These are phyloP conservation scores for Magnolia kwangsiensis DNA, from an alignment of 164 flowering plant genomes.

Conservation along the genomic window DNA sequence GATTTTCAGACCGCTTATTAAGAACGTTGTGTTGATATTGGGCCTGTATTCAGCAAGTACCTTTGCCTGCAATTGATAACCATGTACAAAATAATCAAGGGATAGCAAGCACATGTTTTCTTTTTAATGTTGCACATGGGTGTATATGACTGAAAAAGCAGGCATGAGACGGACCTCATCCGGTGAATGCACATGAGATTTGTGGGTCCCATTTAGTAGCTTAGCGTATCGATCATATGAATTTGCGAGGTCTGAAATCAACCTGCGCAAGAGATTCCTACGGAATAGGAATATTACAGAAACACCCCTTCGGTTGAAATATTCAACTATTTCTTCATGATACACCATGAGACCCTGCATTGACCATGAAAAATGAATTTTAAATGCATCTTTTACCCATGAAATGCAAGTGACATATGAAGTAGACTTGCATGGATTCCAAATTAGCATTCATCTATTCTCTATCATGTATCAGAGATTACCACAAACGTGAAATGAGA, in stretches of 20 bases:
- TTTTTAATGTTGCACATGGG: background rate
- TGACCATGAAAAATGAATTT: background rate
- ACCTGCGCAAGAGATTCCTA: slow-evolving; percentile 48
- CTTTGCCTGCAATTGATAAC: slow-evolving; percentile 40
- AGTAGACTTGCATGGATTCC: no score
- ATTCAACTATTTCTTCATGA: slow-evolving; percentile 32
- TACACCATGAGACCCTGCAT: slow-evolving; percentile 42
- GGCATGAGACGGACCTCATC: slow-evolving; percentile 35
- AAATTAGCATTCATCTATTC: no score
- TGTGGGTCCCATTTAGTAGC: slow-evolving; percentile 66
- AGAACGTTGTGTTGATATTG: slow-evolving; percentile 30
- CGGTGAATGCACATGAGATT: slow-evolving; percentile 60
- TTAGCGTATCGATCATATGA: slow-evolving; percentile 49
- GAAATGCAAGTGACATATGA: no score
- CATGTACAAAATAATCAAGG: background rate
- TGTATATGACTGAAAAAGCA: background rate
- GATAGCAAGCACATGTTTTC: background rate
- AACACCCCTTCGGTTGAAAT: slow-evolving; percentile 41
- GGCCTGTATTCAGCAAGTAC: slow-evolving; percentile 64
- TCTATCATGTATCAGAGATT: no score
- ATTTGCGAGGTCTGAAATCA: slow-evolving; percentile 61
- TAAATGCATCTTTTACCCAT: background rate
- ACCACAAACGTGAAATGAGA: no score
- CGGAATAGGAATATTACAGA: slow-evolving; percentile 56
- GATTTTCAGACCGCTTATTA: slow-evolving; percentile 36